Evolutionary conservation across 345 rosid genomes (phyloP).

Genomic region (Draba incana): DNA sequence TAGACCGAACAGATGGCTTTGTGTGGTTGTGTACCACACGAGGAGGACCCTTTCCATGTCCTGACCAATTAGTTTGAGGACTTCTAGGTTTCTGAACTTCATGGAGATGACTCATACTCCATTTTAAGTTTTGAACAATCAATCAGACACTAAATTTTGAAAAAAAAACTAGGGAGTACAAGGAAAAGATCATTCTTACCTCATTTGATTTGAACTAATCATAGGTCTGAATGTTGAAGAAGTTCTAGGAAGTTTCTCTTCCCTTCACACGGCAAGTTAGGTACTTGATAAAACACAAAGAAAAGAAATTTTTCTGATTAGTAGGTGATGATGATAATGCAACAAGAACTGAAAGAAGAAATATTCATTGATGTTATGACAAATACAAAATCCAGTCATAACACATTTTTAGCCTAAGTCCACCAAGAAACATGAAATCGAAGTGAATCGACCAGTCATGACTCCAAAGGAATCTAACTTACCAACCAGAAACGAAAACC

Average conservation of each 20-base stretch:
- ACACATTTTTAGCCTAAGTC: no score
- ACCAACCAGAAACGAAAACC: no score
- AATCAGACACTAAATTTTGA: conserved; percentile 13
- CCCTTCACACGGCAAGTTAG: conserved; percentile 1
- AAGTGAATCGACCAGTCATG: no score
- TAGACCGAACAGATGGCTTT: no score
- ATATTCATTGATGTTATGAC: no score
- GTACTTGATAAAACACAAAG: conserved; percentile 6
- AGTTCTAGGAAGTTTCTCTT: no score
- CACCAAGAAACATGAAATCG: no score
- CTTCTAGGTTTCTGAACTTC: conserved; percentile 47
- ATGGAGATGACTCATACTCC: conserved; percentile 47
- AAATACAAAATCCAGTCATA: no score
- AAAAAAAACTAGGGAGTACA: conserved; percentile 8
- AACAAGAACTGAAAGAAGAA: conserved; percentile 2
- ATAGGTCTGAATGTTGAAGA: conserved; percentile 39
- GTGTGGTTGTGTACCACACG: no score
- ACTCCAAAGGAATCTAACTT: no score
- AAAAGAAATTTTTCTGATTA: conserved; percentile 22
- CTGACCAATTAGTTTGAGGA: conserved; percentile 78
- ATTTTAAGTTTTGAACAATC: conserved; percentile 25
- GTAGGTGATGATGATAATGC: conserved; percentile 14
- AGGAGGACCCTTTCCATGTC: conserved; percentile 62
- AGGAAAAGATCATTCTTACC: conserved; percentile 40
- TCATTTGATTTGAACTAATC: conserved; percentile 44